A percentile compares a stretch with the other conserved stretches of the same genome.
phyloP scores from a whole-genome alignment of 441 rosid species.

The Populus hybrid region DNA sequence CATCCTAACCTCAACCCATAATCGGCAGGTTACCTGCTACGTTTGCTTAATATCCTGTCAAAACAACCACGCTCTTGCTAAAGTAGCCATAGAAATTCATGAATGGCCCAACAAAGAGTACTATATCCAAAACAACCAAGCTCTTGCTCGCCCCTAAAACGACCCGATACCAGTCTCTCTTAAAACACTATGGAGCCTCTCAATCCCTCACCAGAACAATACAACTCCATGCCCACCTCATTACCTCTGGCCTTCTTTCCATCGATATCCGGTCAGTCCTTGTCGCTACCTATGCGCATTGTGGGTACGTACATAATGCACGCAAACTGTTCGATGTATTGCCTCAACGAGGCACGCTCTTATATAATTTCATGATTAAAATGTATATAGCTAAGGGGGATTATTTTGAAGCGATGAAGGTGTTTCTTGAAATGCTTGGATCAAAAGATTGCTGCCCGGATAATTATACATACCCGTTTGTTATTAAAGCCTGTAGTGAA shows the following conservation, averaged over 20 bases:
- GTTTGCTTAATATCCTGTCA: too few relatives aligned
- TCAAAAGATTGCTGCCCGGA: conserved; percentile 42
- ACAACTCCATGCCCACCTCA: conserved; percentile 52
- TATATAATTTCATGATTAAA: conserved; percentile 52
- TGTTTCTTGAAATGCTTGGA: conserved; percentile 50
- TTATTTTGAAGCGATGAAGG: conserved; percentile 33
- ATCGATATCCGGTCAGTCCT: conserved; percentile 31
- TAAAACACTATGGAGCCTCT: conserved; percentile 39
- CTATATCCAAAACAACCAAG: conserved; percentile 20
- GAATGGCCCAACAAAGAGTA: conserved; percentile 28
- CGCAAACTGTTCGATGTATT: conserved; percentile 58
- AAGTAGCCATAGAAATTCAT: conserved; percentile 15
- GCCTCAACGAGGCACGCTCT: conserved; percentile 41
- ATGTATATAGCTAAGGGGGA: conserved; percentile 39
- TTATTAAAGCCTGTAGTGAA: conserved; percentile 58
- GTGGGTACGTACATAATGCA: conserved; percentile 32
- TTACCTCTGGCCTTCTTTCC: conserved; percentile 36
- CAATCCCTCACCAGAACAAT: conserved; percentile 40
- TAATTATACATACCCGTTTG: conserved; percentile 55
- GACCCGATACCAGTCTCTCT: conserved; percentile 37
- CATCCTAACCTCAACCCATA: too few relatives aligned
- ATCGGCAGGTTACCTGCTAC: too few relatives aligned
- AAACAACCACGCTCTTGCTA: too few relatives aligned
- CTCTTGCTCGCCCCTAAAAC: conserved; percentile 15
- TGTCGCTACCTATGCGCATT: conserved; percentile 21